phyloP scores from a whole-genome alignment of 2,329 filamentous ascomycete species.

The Cladosporium sp. region DNA sequence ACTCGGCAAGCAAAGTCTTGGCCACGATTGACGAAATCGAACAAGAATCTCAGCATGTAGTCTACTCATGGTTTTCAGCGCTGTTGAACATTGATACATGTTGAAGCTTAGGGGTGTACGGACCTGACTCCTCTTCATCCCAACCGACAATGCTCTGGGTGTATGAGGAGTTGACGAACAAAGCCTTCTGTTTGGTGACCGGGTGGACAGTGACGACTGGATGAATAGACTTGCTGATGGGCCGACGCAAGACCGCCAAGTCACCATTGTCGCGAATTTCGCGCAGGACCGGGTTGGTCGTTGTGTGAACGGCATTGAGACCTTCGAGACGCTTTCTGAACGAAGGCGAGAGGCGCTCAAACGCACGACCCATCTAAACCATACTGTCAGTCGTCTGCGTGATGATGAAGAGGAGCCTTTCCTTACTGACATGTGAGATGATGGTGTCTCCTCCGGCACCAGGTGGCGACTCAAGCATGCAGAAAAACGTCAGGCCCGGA shows the following conservation, averaged over 20 bases:
- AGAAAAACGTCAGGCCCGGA: too few species aligned
- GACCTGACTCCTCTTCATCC: slow-evolving; percentile 71
- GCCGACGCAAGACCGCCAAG: slow-evolving; percentile 28
- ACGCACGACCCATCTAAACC: too few species aligned
- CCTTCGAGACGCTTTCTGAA: slow-evolving; percentile 19
- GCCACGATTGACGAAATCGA: slow-evolving; percentile 29
- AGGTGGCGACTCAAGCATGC: too few species aligned
- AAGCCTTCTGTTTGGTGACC: slow-evolving; percentile 69
- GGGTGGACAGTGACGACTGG: slow-evolving; percentile 76
- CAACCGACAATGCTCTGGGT: slow-evolving; percentile 73
- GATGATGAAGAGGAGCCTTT: too few species aligned
- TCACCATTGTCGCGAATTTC: slow-evolving; percentile 25
- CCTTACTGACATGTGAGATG: too few species aligned
- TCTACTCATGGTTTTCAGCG: slow-evolving; percentile 41
- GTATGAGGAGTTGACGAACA: slow-evolving; percentile 78
- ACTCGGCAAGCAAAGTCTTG: slow-evolving; percentile 19
- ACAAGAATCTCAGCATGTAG: slow-evolving; percentile 67
- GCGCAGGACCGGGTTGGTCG: slow-evolving; percentile 9
- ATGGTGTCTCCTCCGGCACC: too few species aligned
- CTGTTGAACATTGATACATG: background rate
- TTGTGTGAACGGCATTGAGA: slow-evolving; percentile 19
- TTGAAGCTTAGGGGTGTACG: background rate
- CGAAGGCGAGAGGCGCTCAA: too few species aligned
- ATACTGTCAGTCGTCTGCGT: too few species aligned
- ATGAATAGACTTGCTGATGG: slow-evolving; percentile 49